Conservation (phyloP, 306 rosid genomes). For the Lablab purpureus region DNA sequence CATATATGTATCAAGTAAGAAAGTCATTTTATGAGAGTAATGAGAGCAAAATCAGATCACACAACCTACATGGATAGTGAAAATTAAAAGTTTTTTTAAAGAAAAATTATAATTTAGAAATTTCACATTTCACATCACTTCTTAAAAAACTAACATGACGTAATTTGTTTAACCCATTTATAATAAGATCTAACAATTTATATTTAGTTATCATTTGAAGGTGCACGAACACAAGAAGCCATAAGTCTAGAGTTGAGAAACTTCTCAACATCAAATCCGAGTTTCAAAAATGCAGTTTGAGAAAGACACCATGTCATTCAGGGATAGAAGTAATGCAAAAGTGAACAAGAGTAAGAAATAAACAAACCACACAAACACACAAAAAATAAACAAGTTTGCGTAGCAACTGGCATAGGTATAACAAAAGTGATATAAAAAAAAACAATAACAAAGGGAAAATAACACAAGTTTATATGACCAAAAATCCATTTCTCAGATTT, state of each 20-base stretch:
- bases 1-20: neutral
- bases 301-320: neutral
- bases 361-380: neutral
- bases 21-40: neutral
- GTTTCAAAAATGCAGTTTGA: neutral
- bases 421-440: too few relatives aligned
- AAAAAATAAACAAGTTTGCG: neutral
- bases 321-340: slow-evolving; percentile 5
- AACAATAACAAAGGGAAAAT: neutral
- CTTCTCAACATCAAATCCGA: neutral
- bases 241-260: neutral
- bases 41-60: neutral
- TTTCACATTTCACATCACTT: neutral
- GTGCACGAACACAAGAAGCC: neutral
- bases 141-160: neutral
- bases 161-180: neutral
- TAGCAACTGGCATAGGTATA: neutral
- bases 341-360: neutral
- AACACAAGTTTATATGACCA: neutral
- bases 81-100: neutral
- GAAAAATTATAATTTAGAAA: neutral
- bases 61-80: neutral
- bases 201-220: neutral
- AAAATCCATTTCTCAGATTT: neutral
- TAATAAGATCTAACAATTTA: neutral